Evolutionary conservation across 352 stramenopile genomes (phyloP), one percentile per base, ranked within the genome.

Genomic region (Phytophthora palmivora): DNA sequence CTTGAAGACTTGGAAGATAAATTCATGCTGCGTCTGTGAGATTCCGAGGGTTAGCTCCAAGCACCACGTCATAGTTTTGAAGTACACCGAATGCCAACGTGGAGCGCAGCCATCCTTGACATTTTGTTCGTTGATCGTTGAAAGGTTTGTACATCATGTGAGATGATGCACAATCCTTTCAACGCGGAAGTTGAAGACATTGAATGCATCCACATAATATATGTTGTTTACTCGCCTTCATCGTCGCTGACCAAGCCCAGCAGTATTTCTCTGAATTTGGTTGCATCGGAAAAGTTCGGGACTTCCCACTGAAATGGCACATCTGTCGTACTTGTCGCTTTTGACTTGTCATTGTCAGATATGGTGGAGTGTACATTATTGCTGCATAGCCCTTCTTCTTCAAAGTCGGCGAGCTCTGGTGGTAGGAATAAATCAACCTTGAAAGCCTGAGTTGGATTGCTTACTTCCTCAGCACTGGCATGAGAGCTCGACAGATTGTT

Each of bases 361-460:
- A 12, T 34, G 4, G 30, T 34, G 6, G 30, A 28, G 14, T 44
- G n/a, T 9, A 68, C 44, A 9, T 39, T 45, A 37, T 59, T 52
- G 16, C 32, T 48, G 14, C 44, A 62, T 16, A 89, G 48, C 3
- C 78, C 81, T 9, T 86, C 78, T 51, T 90, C 81, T 61, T 88
- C 78, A 19, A 88, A 88, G 43, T 83, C 81, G 15, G 78, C 76
- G 2, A 88, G 63, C 37, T 89, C 80, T 6, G 76, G 76, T 6
- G 60, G 54, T 1, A 81, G 44, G 19, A 63, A 74, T 24, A 51
- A 61, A 9, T 47, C 37, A 16, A 55, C 56, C 16, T 54, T 64
- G 26, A 42, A 59, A 16, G 30, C 1, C 15, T 56, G 54, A n/a
- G 10, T 1, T 15, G 45, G 22, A 26, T 62, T 53, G 26, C 2